phyloP scores from a whole-genome alignment of 768 basidiomycete species.

The Strobilomyces confusus region DNA sequence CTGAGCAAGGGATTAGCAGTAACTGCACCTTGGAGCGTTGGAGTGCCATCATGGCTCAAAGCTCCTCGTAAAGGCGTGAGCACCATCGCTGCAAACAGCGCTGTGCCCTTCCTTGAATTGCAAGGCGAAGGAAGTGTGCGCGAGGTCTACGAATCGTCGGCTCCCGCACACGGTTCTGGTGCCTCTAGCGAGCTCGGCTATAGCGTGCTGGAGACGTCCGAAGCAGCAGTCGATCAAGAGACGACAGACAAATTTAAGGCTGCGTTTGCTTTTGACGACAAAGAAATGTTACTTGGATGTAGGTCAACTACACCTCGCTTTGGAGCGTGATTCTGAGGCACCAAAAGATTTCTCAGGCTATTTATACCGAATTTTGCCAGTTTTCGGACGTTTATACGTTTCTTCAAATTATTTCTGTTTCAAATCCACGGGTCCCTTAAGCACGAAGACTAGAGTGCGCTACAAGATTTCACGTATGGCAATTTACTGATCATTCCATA shows the following conservation, averaged over 20 bases:
- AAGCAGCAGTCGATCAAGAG: constrained; percentile 57
- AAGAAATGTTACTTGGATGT: constrained; percentile 87
- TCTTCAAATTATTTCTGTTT: constrained; percentile 95
- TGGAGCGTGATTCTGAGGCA: constrained; percentile 2
- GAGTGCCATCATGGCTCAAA: constrained; percentile 71
- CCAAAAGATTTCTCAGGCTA: constrained; percentile 85
- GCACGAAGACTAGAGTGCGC: constrained; percentile 76
- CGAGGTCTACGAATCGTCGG: constrained; percentile 47
- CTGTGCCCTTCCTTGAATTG: constrained; percentile 20
- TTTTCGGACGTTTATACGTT: constrained; percentile 83
- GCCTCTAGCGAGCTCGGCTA: constrained; percentile 61
- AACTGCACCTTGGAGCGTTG: constrained; percentile 51
- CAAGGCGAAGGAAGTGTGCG: constrained; percentile 40
- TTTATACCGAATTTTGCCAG: constrained; percentile 83
- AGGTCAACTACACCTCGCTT: constrained; percentile 33
- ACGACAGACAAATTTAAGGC: constrained; percentile 70
- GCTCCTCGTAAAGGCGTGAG: constrained; percentile 37
- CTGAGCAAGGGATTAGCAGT: constrained; percentile 42
- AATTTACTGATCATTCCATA: constrained; percentile 29
- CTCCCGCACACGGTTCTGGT: constrained; percentile 22
- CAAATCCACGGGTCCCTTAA: constrained; percentile 79
- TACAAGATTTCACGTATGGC: not conserved
- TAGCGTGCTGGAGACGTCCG: constrained; percentile 78
- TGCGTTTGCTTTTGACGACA: constrained; percentile 85
- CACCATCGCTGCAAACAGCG: constrained; percentile 32